phyloP scores from a whole-genome alignment of 2,329 filamentous ascomycete genomes.

The Aspergillus cejpii region DNA sequence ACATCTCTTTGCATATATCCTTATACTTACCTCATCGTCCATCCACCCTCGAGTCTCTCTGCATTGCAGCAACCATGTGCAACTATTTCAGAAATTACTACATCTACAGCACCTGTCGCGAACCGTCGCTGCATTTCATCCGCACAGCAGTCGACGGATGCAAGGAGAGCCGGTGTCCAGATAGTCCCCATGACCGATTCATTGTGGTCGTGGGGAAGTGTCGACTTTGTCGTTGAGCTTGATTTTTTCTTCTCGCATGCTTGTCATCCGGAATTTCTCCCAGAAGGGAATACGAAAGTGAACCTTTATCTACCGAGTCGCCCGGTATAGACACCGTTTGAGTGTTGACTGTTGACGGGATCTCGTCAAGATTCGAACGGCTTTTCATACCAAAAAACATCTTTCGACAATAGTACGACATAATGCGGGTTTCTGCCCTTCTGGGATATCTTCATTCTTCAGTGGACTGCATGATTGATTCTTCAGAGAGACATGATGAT shows the following conservation, averaged over 20 bases:
- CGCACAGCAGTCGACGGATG: conserved; percentile 62
- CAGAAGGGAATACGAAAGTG: conserved; percentile 1
- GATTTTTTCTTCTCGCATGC: background rate
- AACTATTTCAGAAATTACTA: conserved; percentile 69
- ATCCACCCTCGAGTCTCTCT: background rate
- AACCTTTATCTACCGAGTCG: no score
- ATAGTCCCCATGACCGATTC: conserved; percentile 65
- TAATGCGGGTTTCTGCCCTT: no score
- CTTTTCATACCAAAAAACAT: no score
- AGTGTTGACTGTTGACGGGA: conserved; percentile 1
- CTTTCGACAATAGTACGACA: no score
- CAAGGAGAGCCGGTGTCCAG: conserved; percentile 52
- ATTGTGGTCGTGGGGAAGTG: conserved; percentile 63
- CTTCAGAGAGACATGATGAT: background rate
- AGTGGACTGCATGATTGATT: conserved; percentile 1
- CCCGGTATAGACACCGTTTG: no score
- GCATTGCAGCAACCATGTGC: conserved; percentile 40
- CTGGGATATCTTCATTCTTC: no score
- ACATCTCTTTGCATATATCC: no score
- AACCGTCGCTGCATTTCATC: conserved; percentile 65
- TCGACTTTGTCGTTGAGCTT: conserved; percentile 43
- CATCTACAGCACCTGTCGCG: conserved; percentile 64
- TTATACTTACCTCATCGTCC: conserved; percentile 5
- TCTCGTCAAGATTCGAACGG: background rate
- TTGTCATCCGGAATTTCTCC: conserved; percentile 4